A percentile compares a stretch with the other conserved stretches of the same genome.
Evolutionary conservation across 257 asterid species (phyloP).

Genomic region (Plantago elongata): DNA sequence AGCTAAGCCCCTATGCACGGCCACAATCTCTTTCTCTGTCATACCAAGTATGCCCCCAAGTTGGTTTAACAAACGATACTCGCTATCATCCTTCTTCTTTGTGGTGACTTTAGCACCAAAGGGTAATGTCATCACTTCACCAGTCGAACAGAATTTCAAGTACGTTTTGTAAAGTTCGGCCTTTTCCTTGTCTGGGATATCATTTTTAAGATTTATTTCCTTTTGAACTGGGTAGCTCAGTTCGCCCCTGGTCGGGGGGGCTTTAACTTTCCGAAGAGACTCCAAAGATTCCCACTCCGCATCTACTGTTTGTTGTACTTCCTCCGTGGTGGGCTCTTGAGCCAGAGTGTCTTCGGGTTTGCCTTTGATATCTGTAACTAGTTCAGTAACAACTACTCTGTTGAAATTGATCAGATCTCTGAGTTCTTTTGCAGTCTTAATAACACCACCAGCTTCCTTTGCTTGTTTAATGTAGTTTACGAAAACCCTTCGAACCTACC

Average conservation of each 20-base stretch:
- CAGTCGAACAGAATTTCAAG: slow-evolving; percentile 75
- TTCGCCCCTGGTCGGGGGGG: slow-evolving; percentile 43
- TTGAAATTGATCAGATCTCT: slow-evolving; percentile 84
- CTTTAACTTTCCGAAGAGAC: slow-evolving; percentile 51
- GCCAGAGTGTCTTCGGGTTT: slow-evolving; percentile 50
- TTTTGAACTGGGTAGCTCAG: slow-evolving; percentile 52
- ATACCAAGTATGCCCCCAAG: slow-evolving; percentile 83
- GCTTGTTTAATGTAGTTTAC: slow-evolving; percentile 71
- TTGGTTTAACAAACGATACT: slow-evolving; percentile 63
- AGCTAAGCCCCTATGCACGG: slow-evolving; percentile 78
- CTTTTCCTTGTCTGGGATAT: slow-evolving; percentile 82
- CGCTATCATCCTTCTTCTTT: slow-evolving; percentile 84
- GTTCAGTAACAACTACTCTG: slow-evolving; percentile 67
- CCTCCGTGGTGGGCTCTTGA: slow-evolving; percentile 44
- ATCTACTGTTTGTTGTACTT: slow-evolving; percentile 33
- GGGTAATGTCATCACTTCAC: slow-evolving; percentile 75
- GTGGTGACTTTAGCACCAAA: slow-evolving; percentile 71
- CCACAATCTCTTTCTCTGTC: slow-evolving; percentile 69
- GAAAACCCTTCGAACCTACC: slow-evolving; percentile 81
- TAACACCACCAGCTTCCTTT: slow-evolving; percentile 69
- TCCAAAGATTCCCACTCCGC: slow-evolving; percentile 87
- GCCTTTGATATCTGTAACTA: slow-evolving; percentile 86
- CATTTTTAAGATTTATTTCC: slow-evolving; percentile 83
- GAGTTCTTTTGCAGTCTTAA: slow-evolving; percentile 73
- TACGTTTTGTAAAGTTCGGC: slow-evolving; percentile 87